A percentile compares a stretch with the other conserved stretches of the same genome.
These are phyloP conservation scores for Vanderwaltozyma yarrowii DNA, from an alignment of 805 yeast species.

Conservation along the genomic window DNA sequence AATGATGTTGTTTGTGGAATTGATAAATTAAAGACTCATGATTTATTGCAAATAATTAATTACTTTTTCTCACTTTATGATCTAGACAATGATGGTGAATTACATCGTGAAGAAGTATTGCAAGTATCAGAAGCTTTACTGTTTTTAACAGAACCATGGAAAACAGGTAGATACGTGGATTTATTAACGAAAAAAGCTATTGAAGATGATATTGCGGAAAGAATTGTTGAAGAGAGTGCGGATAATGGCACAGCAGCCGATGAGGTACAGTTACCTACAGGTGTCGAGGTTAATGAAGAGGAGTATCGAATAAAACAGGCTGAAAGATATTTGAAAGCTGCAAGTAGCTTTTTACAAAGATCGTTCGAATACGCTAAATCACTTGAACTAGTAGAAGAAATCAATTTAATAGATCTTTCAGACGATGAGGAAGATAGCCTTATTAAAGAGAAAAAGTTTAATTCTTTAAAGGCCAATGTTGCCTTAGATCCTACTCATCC, in stretches of 20 bases:
- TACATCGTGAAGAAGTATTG: conserved; percentile 71
- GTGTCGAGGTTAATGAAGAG: conserved; percentile 52
- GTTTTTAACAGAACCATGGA: conserved; percentile 76
- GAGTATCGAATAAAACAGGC: conserved; percentile 52
- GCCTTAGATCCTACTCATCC: conserved; percentile 79
- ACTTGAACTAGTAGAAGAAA: conserved; percentile 35
- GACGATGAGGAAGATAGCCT: conserved; percentile 28
- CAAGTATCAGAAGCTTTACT: conserved; percentile 81
- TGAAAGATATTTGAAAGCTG: conserved; percentile 78
- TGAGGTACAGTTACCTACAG: conserved; percentile 43
- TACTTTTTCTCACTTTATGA: conserved; percentile 75
- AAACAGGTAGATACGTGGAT: conserved; percentile 61
- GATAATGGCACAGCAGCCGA: conserved; percentile 25
- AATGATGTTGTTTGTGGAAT: conserved; percentile 66
- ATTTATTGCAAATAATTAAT: conserved; percentile 68
- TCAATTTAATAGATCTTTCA: conserved; percentile 34
- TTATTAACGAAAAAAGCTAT: conserved; percentile 49
- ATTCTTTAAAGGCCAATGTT: conserved; percentile 51
- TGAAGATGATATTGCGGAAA: conserved; percentile 58
- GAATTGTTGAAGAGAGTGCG: conserved; percentile 32
- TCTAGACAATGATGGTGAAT: conserved; percentile 42
- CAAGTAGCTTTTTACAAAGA: conserved; percentile 74
- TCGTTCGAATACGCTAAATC: conserved; percentile 88
- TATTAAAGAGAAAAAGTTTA: conserved; percentile 18
- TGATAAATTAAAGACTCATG: conserved; percentile 56